These are phyloP conservation scores for Potentilla sterilis DNA, from an alignment of 306 rosid species.

Conservation along the genomic window DNA sequence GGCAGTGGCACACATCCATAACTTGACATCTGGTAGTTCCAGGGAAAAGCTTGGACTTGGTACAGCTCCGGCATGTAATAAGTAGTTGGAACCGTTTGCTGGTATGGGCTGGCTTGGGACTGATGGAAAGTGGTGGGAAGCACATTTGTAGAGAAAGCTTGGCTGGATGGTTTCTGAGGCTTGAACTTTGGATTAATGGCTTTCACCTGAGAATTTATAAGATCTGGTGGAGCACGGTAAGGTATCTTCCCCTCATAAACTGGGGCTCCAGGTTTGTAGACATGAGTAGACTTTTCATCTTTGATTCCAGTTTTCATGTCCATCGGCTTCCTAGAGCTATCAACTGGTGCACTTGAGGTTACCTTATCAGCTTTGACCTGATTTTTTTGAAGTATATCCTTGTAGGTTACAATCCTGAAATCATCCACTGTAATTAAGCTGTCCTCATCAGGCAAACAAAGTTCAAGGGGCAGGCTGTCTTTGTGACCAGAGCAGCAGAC, in stretches of 20 bases:
- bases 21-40: constrained; percentile 23
- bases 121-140: constrained; percentile 21
- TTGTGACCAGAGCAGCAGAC: not conserved
- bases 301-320: constrained; percentile 19
- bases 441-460: constrained; percentile 58
- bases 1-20: constrained; percentile 8
- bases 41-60: constrained; percentile 4
- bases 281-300: constrained; percentile 27
- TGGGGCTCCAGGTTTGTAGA: not conserved
- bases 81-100: constrained; percentile 19
- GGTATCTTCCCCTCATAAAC: not conserved
- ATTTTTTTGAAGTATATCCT: constrained; percentile 26
- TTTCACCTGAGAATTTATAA: constrained; percentile 13
- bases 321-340: constrained; percentile 33
- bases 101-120: constrained; percentile 16
- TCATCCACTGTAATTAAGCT: constrained; percentile 44
- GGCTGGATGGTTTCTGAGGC: constrained; percentile 17
- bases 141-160: constrained; percentile 15
- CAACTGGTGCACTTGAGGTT: constrained; percentile 30
- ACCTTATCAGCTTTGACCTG: constrained; percentile 20
- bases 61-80: constrained; percentile 23
- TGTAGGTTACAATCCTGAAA: constrained; percentile 25
- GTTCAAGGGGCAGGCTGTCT: constrained; percentile 7
- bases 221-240: constrained; percentile 19
- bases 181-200: constrained; percentile 14